A percentile compares a stretch with the other conserved stretches of the same genome.
phyloP scores from a whole-genome alignment of 805 yeast species.

The Tetrapisispora arboricola region DNA sequence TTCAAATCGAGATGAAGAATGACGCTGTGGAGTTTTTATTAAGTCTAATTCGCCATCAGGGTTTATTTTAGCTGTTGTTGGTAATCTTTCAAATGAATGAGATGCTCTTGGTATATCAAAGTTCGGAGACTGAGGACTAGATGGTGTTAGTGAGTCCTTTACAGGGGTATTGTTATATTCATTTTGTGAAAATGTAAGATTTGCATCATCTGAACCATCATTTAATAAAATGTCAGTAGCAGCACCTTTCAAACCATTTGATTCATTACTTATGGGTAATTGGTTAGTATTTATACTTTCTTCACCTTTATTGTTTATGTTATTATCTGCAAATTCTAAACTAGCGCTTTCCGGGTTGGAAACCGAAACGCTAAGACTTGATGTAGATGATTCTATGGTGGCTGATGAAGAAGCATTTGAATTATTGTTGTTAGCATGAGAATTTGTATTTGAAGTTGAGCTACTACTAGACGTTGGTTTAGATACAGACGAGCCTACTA shows the following conservation, averaged over 20 bases:
- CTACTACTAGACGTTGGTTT: not conserved
- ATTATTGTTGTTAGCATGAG: not conserved
- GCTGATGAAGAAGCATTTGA: not conserved
- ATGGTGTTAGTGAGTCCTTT: not conserved
- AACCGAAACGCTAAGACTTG: slow-evolving; percentile 1
- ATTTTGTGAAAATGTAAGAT: not conserved
- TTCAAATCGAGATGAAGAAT: slow-evolving; percentile 85
- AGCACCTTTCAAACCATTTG: not conserved
- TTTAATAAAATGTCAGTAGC: slow-evolving; percentile 6
- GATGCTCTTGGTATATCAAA: slow-evolving; percentile 33
- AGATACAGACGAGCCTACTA: slow-evolving; percentile 1
- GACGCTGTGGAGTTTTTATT: slow-evolving; percentile 79
- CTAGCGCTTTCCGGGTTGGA: not conserved
- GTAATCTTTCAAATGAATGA: slow-evolving; percentile 46
- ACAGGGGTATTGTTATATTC: not conserved
- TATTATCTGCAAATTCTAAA: not conserved
- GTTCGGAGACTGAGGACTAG: slow-evolving; percentile 14
- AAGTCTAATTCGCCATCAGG: slow-evolving; percentile 62
- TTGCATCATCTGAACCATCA: not conserved
- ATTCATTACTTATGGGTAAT: not conserved
- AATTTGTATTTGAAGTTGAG: not conserved
- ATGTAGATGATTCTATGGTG: slow-evolving; percentile 1
- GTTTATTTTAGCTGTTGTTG: slow-evolving; percentile 50
- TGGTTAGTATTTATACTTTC: not conserved
- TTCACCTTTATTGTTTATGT: slow-evolving; percentile 1